These are phyloP conservation scores for Gossypium laxum DNA, from an alignment of 441 rosid genomes.

Conservation along the genomic window DNA sequence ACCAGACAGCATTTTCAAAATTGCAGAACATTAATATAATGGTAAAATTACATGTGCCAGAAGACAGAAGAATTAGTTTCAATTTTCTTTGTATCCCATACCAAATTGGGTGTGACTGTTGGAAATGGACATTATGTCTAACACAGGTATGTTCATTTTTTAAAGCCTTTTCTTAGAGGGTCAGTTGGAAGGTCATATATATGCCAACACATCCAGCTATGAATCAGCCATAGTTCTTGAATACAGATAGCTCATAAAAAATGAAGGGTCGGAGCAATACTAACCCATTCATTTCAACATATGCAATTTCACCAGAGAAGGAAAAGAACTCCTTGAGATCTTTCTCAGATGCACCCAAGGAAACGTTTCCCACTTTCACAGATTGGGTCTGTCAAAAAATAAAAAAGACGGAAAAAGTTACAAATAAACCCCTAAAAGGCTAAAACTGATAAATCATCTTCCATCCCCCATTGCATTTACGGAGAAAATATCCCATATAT, in stretches of 20 bases:
- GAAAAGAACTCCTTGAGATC: slow-evolving; percentile 80
- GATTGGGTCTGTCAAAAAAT: slow-evolving; percentile 45
- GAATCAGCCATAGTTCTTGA: not conserved
- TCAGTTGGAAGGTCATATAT: not conserved
- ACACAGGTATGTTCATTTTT: not conserved
- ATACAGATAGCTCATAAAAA: not conserved
- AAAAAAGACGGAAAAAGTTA: not conserved
- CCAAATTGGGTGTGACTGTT: not conserved
- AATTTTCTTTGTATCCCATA: not conserved
- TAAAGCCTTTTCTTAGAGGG: not conserved
- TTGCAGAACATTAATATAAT: not conserved
- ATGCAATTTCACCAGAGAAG: slow-evolving; percentile 71
- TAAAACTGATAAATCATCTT: not conserved
- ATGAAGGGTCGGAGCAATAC: not conserved
- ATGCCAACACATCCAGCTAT: not conserved
- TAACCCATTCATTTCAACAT: slow-evolving; percentile 66
- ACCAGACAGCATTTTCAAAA: not conserved
- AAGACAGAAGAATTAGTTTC: not conserved
- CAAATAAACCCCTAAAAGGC: not conserved
- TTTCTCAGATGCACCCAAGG: slow-evolving; percentile 53
- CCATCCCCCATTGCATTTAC: not conserved
- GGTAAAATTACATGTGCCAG: not conserved
- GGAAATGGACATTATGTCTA: not conserved
- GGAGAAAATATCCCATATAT: not conserved
- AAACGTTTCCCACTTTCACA: slow-evolving; percentile 68